phyloP scores from a whole-genome alignment of 1,284 basidiomycete species.

The Sphagnurus paluster region DNA sequence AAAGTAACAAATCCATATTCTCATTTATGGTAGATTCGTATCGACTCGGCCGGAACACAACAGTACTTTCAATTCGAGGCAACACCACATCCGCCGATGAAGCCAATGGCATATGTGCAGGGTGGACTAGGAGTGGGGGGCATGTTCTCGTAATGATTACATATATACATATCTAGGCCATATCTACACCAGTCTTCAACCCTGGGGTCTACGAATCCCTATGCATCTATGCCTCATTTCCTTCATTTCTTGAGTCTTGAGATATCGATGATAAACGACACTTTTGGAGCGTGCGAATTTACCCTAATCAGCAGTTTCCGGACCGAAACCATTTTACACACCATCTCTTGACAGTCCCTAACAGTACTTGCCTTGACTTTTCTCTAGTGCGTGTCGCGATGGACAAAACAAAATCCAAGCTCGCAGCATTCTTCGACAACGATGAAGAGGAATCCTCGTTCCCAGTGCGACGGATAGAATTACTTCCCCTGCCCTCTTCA shows the following conservation, averaged over 20 bases:
- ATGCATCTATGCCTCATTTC: too few species aligned
- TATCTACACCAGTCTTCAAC: too few species aligned
- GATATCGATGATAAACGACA: background rate
- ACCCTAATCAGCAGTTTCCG: background rate
- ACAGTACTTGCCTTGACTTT: background rate
- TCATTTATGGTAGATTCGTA: constrained; percentile 60
- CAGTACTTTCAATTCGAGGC: constrained; percentile 86
- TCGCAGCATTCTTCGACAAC: constrained; percentile 79
- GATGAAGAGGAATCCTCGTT: constrained; percentile 81
- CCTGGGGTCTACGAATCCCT: too few species aligned
- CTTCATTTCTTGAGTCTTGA: too few species aligned
- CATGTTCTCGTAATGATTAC: constrained; percentile 53
- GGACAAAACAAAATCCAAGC: constrained; percentile 76
- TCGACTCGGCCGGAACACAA: constrained; percentile 77
- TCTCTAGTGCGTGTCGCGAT: constrained; percentile 24
- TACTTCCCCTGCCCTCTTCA: constrained; percentile 48
- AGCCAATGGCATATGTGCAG: constrained; percentile 88
- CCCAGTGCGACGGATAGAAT: constrained; percentile 81
- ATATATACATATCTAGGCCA: background rate
- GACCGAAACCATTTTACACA: background rate
- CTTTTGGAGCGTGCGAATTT: constrained; percentile 3
- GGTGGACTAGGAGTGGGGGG: constrained; percentile 63
- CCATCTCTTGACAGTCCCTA: background rate
- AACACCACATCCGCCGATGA: constrained; percentile 85
- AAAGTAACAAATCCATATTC: too few species aligned